Base-by-base conservation (phyloP, 2,329 filamentous ascomycete species). In the Hymenoscyphus occultus region DNA sequence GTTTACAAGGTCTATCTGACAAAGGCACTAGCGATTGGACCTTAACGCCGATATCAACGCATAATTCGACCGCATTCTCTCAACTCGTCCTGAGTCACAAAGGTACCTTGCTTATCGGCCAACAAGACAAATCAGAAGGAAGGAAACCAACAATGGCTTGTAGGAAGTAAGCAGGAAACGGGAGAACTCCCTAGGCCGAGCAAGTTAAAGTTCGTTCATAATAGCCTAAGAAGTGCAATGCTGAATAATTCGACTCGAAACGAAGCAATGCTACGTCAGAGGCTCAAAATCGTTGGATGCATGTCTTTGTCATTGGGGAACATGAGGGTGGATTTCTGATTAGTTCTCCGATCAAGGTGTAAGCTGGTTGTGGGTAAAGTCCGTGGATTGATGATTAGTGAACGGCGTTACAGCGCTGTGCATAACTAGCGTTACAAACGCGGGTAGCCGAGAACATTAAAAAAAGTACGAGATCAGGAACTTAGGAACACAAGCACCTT, bases 21-120 rank as follows among this genome's bases (percentile, higher is more conserved):
- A 60, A 31, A 60, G 7, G 35, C 35, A 60, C 59, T 22, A n/a
- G 45, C 45, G 19, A 51, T 39, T 32, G 31, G 32, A 14, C 19
- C 19, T 48, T 31, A 60, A 48, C 40, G 19, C 40, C 59, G 59
- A 48, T 16, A 51, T 12, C 59, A 45, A 45, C 32, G 19, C 13
- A 60, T 19, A 35, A 48, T 60, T 60, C 59, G 40, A 45, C 28
- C 19, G 22, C 19, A 45, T 60, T 31, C 59, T 60, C 16, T 45
- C 59, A n/a, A 13, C 7, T 14, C 6, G n/a, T n/a, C 56, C 40
- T 60, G 39, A 60, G 59, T 60, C 59, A 60, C 59, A 31, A 39
- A 39, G 12, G 5, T 2, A 32, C 31, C 35, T 45, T 60, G 22
- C 22, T 31, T 31, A 60, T 48, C 39, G 19, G 42, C 16, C 22